Percentiles rank a stretch among this genome's conserved stretches.
phyloP scores from a whole-genome alignment of 1,139 yeast genomes.

The Meyerozyma sp. region DNA sequence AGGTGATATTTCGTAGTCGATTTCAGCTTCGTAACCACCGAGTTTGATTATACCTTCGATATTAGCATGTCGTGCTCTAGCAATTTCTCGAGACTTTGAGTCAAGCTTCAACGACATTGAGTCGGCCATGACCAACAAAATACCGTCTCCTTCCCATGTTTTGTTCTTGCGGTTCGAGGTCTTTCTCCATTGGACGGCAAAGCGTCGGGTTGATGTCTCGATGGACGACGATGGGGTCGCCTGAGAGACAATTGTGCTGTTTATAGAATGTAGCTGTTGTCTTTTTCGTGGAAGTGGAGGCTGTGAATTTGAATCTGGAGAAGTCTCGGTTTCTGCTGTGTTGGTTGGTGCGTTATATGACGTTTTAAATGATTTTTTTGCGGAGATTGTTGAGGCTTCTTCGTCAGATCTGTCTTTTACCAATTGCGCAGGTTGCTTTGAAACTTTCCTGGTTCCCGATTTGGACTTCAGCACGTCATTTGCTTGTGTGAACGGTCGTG shows the following conservation, averaged over 20 bases:
- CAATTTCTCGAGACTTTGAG: slow-evolving; percentile 16
- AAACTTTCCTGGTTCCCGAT: background rate
- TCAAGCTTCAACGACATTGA: slow-evolving; percentile 13
- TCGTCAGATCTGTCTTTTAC: too few relatives aligned
- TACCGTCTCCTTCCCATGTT: slow-evolving; percentile 95
- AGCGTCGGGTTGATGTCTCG: slow-evolving; percentile 10
- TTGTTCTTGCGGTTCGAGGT: slow-evolving; percentile 72
- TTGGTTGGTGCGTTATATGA: too few relatives aligned
- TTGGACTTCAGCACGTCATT: too few relatives aligned
- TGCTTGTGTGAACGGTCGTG: slow-evolving; percentile 6
- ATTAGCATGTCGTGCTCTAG: slow-evolving; percentile 13
- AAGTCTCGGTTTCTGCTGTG: too few relatives aligned
- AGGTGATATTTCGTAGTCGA: slow-evolving; percentile 36
- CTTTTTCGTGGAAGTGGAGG: background rate
- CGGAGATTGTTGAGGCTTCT: too few relatives aligned
- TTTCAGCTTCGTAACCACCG: slow-evolving; percentile 51
- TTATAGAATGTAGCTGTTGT: background rate
- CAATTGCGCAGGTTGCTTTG: too few relatives aligned
- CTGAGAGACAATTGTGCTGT: background rate
- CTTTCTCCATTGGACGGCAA: slow-evolving; percentile 63
- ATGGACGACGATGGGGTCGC: background rate
- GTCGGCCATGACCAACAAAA: slow-evolving; percentile 19
- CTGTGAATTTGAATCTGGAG: too few relatives aligned
- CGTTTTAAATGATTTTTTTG: too few relatives aligned
- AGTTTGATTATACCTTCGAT: slow-evolving; percentile 40